phyloP scores from a whole-genome alignment of 2,329 filamentous ascomycete genomes.

The Nigrospora osmanthi region DNA sequence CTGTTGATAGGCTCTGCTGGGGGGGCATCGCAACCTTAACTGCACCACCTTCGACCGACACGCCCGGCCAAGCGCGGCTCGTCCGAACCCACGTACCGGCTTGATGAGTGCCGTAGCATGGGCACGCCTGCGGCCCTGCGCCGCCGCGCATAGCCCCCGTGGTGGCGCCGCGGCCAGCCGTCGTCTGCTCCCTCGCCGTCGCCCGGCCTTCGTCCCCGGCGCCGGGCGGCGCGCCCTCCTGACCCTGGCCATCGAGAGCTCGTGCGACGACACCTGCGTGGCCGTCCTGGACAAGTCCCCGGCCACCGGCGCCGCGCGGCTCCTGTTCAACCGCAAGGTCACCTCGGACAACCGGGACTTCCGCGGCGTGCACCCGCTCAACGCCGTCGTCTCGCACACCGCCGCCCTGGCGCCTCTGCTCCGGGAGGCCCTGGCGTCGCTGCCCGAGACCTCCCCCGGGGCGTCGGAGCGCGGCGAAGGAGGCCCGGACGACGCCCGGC shows the following conservation, averaged over 20 bases:
- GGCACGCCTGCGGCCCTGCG: slow-evolving; percentile 3
- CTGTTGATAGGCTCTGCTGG: too few species aligned
- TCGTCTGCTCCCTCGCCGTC: slow-evolving; percentile 3
- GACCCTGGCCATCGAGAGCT: slow-evolving; percentile 72
- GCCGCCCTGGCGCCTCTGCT: slow-evolving; percentile 62
- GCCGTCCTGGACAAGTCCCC: slow-evolving; percentile 61
- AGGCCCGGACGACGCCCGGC: slow-evolving; percentile 9
- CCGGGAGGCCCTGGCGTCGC: slow-evolving; percentile 47
- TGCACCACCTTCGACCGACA: too few species aligned
- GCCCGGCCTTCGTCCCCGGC: background rate
- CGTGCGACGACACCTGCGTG: slow-evolving; percentile 90
- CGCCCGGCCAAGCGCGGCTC: too few species aligned
- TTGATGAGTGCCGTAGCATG: slow-evolving; percentile 8
- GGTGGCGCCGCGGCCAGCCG: background rate
- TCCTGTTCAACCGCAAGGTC: slow-evolving; percentile 74
- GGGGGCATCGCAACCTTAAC: too few species aligned
- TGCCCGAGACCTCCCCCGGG: slow-evolving; percentile 27
- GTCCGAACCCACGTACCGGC: background rate
- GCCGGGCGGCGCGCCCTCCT: slow-evolving; percentile 27
- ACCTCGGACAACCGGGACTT: slow-evolving; percentile 72
- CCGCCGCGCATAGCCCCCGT: slow-evolving; percentile 2
- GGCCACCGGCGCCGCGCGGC: slow-evolving; percentile 32
- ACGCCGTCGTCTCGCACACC: slow-evolving; percentile 70
- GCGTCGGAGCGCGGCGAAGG: slow-evolving; percentile 6
- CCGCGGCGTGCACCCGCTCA: slow-evolving; percentile 71